Base-by-base conservation (phyloP, 371 early-diverging fungal genomes). In the Mucor velutinosus region DNA sequence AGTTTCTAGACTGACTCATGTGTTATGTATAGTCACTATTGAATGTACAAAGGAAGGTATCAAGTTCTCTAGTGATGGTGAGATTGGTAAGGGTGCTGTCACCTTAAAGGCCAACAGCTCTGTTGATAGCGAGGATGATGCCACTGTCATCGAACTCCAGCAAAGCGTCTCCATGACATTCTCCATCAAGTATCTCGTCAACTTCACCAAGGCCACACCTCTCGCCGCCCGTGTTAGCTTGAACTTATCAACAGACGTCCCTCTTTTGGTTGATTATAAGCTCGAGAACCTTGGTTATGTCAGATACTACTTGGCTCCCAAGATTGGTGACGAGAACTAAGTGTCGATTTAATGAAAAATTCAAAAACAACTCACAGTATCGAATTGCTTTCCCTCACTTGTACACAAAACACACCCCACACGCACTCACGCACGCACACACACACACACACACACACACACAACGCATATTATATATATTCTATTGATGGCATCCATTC, bases 181-280 rank as follows among this genome's bases (percentile, higher is more conserved):
- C 74, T 90, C 97, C 17, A 87, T 97, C 74, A 99, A 98, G 83
- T 98, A 97, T 86, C 85, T 99, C 25, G 82, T 86, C 72, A 92
- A 92, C 86, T 98, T 99, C 70, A 90, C 97, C 63, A 99, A 99
- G 86, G 98, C 99, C 39, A 93, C 96, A 10, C 92, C 98, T 8
- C 86, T 97, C 56, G 84, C 94, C 14, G 71, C 76, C 30, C 83
- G 86, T 58, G 98, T 99, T 66, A 90, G 86, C 56, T 81, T 99
- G 60, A 86, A 86, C 75, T 83, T 99, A 77, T 89, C 93, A 41
- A 85, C 89, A 71, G 96, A 94, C 30, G 91, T 94, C 12, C 99
- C 99, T 30, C 79, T 98, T 63, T 80, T 98, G 76, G 90, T 99
- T 58, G 97, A 98, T 83, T 98, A 96, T 82, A 89, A 91, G 76